Base-by-base conservation (phyloP, 1,284 basidiomycete genomes). In the Trichosporon asahii region DNA sequence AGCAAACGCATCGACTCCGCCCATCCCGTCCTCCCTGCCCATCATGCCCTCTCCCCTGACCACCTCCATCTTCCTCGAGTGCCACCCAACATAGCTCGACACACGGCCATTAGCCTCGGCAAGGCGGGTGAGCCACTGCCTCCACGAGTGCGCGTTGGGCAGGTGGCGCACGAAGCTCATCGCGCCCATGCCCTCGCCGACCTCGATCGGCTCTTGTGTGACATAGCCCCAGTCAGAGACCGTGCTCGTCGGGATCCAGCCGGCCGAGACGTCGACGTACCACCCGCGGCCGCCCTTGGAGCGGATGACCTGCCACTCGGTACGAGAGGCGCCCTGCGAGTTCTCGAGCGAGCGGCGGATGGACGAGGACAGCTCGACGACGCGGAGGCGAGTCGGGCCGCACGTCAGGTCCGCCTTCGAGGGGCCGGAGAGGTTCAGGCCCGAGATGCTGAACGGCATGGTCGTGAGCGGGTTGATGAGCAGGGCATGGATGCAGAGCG, bases 21-120 rank as follows among this genome's bases (percentile, higher is more conserved):
- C 97, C 72, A 96, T 83, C 5, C 95, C 95, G 75, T 93, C 92
- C 82, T 97, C 95, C 15, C 93, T 88, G 3, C 94, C 95, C 44
- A 96, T 85, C 88, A 98, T 90, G 14, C 95, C 95, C 77, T 91
- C 87, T 3, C 95, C 95, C 75, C 92, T 89, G 70, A 98, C 82
- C 67, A 97, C 92, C 88, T 98, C 95, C 94, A 98, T 95, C 86
- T 99, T 99, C 66, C 94, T 85, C 40, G 92, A 90, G 83, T 98
- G 94, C 95, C 96, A 99, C 0, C 96, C 96, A 1, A 95, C 88
- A 4, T 90, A 91, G 77, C 91, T 93, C 76, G 88, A 90, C 3
- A 97, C 95, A 76, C 94, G 93, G 0, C 94, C 94, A 75, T 93
- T 92, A 12, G 90, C 90, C 73, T 90, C 87, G 14, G 92, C 89